Conservation (phyloP, 129 eudicot species). For the sunflower (Helianthus annuus) region HanXRQr2.0-SUNRISE NC_035441.2:25257523-25258022, state of each 20-base stretch:
- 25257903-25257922: slow-evolving; percentile 40
- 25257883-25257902: slow-evolving; percentile 39
- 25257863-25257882: slow-evolving; percentile 77
- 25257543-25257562: too few species aligned
- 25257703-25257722: slow-evolving; percentile 61
- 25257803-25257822: slow-evolving; percentile 52
- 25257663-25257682: slow-evolving; percentile 45
- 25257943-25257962: slow-evolving; percentile 63
- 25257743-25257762: slow-evolving; percentile 75
- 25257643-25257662: slow-evolving; percentile 62
- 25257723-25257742: slow-evolving; percentile 86
- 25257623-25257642: slow-evolving; percentile 47
- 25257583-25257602: too few species aligned
- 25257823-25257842: slow-evolving; percentile 49
- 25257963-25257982: slow-evolving; percentile 49
- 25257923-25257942: slow-evolving; percentile 56
- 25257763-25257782: slow-evolving; percentile 71
- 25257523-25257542: too few species aligned
- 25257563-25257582: too few species aligned
- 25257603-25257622: too few species aligned
- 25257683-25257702: slow-evolving; percentile 67
- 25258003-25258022: slow-evolving; percentile 38
- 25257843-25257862: slow-evolving; percentile 97
- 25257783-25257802: slow-evolving; percentile 92
- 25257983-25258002: slow-evolving; percentile 49